phyloP scores from a whole-genome alignment of 2,329 filamentous ascomycete species.

The Colletotrichum truncatum region DNA sequence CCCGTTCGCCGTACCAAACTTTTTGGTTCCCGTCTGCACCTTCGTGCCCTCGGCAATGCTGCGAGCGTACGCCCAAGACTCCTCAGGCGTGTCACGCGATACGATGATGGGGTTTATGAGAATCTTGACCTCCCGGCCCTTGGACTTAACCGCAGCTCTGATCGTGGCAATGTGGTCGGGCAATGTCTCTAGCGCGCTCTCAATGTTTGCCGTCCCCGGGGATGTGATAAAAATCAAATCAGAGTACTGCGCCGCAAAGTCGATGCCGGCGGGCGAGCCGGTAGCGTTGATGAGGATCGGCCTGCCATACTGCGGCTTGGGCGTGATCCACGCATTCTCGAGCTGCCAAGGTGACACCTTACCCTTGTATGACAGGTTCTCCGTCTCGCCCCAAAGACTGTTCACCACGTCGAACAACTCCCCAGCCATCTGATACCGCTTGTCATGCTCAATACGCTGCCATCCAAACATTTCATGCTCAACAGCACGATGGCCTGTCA shows the following conservation, averaged over 20 bases:
- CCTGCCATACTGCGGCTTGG: neutral
- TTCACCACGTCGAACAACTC: slow-evolving; percentile 76
- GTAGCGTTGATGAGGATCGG: slow-evolving; percentile 1
- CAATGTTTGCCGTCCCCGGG: slow-evolving; percentile 1
- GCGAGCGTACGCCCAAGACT: neutral
- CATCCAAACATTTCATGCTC: slow-evolving; percentile 12
- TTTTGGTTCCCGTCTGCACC: neutral
- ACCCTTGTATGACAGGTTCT: slow-evolving; percentile 67
- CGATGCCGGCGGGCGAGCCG: slow-evolving; percentile 1
- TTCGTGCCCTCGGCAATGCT: slow-evolving; percentile 3
- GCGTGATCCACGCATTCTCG: slow-evolving; percentile 6
- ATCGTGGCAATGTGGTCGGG: neutral
- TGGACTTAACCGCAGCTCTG: neutral
- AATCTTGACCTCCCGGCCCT: neutral
- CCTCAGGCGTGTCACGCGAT: neutral
- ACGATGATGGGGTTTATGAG: slow-evolving; percentile 15
- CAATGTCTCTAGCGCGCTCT: slow-evolving; percentile 7
- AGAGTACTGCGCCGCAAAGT: slow-evolving; percentile 9
- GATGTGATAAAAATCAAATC: slow-evolving; percentile 10
- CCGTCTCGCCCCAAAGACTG: slow-evolving; percentile 83
- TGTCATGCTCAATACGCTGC: slow-evolving; percentile 1
- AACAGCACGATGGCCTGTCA: neutral
- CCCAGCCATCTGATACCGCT: neutral
- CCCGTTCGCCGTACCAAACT: neutral
- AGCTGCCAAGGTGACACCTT: neutral